phyloP scores from a whole-genome alignment of 192 early-diverging fungal species.

The Coemansia sp. region DNA sequence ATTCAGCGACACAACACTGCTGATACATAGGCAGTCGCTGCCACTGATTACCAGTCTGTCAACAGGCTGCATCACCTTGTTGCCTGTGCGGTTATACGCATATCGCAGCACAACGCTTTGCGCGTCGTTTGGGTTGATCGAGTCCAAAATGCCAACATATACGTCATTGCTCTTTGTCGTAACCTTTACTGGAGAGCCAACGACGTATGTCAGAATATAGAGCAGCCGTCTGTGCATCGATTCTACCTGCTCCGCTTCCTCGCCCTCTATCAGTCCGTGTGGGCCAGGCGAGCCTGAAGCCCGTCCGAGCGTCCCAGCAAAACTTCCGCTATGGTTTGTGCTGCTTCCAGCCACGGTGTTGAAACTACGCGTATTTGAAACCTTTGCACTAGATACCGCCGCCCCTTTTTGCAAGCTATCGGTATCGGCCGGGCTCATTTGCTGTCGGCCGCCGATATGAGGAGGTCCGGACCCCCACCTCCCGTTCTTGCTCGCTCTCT shows the following conservation, averaged over 20 bases:
- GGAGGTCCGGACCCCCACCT: slow-evolving; percentile 48
- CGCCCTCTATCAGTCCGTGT: slow-evolving; percentile 41
- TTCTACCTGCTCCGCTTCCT: slow-evolving; percentile 42
- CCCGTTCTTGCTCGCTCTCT: slow-evolving; percentile 12
- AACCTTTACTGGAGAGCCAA: slow-evolving; percentile 44
- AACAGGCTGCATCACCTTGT: slow-evolving; percentile 28
- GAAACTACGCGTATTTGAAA: slow-evolving; percentile 15
- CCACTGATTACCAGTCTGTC: slow-evolving; percentile 45
- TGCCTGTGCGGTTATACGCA: slow-evolving; percentile 26
- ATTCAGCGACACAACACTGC: slow-evolving; percentile 24
- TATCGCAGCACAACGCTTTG: slow-evolving; percentile 52
- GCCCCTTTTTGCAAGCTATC: slow-evolving; percentile 1
- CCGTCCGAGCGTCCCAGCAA: slow-evolving; percentile 2
- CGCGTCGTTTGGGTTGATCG: slow-evolving; percentile 52
- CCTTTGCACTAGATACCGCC: background rate
- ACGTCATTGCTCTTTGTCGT: slow-evolving; percentile 15
- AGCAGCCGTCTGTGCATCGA: slow-evolving; percentile 46
- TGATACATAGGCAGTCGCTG: slow-evolving; percentile 40
- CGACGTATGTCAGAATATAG: slow-evolving; percentile 41
- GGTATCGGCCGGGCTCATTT: slow-evolving; percentile 17
- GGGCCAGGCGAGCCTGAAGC: background rate
- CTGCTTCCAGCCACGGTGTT: slow-evolving; percentile 7
- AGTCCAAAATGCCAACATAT: slow-evolving; percentile 39
- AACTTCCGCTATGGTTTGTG: slow-evolving; percentile 1
- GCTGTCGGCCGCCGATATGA: slow-evolving; percentile 20